These are phyloP conservation scores for Linnemannia schmuckeri DNA, from an alignment of 192 early-diverging fungal species.

Conservation along the genomic window DNA sequence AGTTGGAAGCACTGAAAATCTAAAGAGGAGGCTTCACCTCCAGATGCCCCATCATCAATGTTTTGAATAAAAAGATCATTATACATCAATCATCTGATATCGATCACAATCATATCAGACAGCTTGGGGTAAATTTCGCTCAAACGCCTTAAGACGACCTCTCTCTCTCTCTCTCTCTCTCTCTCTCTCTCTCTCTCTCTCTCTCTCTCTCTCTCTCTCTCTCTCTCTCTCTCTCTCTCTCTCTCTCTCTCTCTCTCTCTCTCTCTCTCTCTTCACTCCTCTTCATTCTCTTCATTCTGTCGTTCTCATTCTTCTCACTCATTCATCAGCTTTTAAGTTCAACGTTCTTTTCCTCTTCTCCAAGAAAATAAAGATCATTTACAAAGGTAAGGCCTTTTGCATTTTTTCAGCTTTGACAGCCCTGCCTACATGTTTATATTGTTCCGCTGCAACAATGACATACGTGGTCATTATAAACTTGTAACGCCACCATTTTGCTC, in stretches of 20 bases:
- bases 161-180: background rate
- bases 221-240: too few species aligned
- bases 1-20: slow-evolving; percentile 59
- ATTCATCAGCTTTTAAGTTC: background rate
- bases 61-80: background rate
- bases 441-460: too few species aligned
- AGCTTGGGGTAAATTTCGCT: background rate
- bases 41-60: background rate
- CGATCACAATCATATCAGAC: background rate
- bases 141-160: too few species aligned
- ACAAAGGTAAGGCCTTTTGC: too few species aligned
- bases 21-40: background rate
- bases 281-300: background rate
- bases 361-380: too few species aligned
- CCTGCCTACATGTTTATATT: too few species aligned
- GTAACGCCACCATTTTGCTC: too few species aligned
- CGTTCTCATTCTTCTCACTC: background rate
- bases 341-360: too few species aligned
- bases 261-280: background rate
- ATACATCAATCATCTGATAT: background rate
- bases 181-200: background rate
- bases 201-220: background rate
- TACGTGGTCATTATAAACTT: too few species aligned
- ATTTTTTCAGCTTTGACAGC: too few species aligned
- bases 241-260: too few species aligned